Evolutionary conservation across 2,329 filamentous ascomycete genomes (phyloP), one percentile per base, ranked within the genome.

Genomic region (Chaetomium sp.): DNA sequence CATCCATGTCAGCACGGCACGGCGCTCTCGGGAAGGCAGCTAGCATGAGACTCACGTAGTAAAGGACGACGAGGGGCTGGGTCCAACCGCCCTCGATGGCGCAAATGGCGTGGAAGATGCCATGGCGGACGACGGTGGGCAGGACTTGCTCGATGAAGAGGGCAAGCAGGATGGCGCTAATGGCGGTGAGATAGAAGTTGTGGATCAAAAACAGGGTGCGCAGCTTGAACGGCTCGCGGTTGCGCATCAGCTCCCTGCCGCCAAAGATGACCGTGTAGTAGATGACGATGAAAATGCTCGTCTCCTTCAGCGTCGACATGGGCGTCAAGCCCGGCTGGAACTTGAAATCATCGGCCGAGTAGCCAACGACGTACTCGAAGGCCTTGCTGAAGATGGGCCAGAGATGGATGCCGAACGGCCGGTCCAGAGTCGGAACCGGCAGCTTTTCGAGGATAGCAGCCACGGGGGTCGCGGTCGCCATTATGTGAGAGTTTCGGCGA

Each of bases 251-350:
- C 80, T 96, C 92, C 70, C 94, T 87, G 66, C 94, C 95, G 69
- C 93, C 93, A 71, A 98, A 96, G 74, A 98, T 95, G 80, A 97
- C 83, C 71, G 90, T 81, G 79, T 98, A 98, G 88, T 98, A 99
- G 76, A 91, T 81, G 75, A 92, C 81, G 72, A 97, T 89, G 76
- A 93, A 90, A 72, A 90, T 86, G 65, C 87, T 86, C 57, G 92
- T 94, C 79, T 91, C 88, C 78, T 90, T 90, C 74, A 97, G 82
- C 4, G 93, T 97, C 62, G 93, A 97, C 85, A 98, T 90, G 67
- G 92, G 91, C 33, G 93, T 97, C 78, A 87, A 82, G 74, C 92
- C 92, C 51, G 88, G 85, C 66, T 88, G 83, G 79, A 98, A 98
- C 70, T 85, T 81, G 82, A 98, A 98, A 68, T 97, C 88, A 71